These are phyloP conservation scores for Russula sp. DNA, from an alignment of 768 basidiomycete genomes.

Conservation along the genomic window DNA sequence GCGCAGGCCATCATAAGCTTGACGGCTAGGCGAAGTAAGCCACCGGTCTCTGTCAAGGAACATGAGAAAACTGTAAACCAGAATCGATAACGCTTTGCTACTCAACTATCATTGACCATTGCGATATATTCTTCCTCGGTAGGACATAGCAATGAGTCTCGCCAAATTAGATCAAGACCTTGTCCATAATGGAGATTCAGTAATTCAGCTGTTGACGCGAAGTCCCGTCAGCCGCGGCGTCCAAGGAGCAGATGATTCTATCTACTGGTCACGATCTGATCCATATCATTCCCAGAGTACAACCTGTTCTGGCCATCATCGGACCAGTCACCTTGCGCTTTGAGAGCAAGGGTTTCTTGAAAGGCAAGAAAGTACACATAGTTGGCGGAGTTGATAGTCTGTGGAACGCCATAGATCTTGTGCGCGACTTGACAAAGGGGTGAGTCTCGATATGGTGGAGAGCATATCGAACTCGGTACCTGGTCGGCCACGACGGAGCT, in stretches of 20 bases:
- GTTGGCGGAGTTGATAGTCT: slow-evolving; percentile 95
- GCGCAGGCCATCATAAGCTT: slow-evolving; percentile 95
- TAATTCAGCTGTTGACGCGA: slow-evolving; percentile 23
- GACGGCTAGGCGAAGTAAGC: slow-evolving; percentile 83
- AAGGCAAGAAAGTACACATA: slow-evolving; percentile 96
- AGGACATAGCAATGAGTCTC: slow-evolving; percentile 85
- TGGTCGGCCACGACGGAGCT: slow-evolving; percentile 78
- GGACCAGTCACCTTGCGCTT: slow-evolving; percentile 24
- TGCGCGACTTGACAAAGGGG: slow-evolving; percentile 58
- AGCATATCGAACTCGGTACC: slow-evolving; percentile 32
- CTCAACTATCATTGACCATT: slow-evolving; percentile 93
- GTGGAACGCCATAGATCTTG: slow-evolving; percentile 93
- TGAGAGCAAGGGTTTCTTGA: slow-evolving; percentile 66
- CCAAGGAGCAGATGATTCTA: slow-evolving; percentile 12
- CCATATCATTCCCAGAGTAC: slow-evolving; percentile 40
- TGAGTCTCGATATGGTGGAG: not conserved
- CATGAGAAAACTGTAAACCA: not conserved
- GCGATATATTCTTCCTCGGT: slow-evolving; percentile 89
- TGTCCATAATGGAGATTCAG: slow-evolving; percentile 79
- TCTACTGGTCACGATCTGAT: slow-evolving; percentile 70
- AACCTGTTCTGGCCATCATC: slow-evolving; percentile 14
- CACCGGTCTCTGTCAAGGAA: slow-evolving; percentile 72
- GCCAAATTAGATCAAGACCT: slow-evolving; percentile 90
- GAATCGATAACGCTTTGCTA: too few relatives aligned
- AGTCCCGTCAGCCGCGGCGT: not conserved